phyloP scores from a whole-genome alignment of 768 basidiomycete genomes.

The Vararia minispora region DNA sequence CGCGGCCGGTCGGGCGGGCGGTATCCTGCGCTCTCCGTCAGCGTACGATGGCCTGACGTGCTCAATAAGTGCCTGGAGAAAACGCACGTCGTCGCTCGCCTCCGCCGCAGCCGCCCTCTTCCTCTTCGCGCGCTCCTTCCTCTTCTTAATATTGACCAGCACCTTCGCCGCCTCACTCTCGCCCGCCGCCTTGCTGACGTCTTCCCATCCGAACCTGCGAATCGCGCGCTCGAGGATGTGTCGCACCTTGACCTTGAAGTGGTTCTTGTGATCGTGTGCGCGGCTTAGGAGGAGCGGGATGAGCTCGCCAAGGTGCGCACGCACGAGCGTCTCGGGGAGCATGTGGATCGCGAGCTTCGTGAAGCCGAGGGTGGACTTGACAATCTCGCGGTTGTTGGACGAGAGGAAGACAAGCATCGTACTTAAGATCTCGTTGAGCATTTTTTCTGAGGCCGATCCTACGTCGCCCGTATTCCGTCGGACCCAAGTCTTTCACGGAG shows the following conservation, averaged over 20 bases:
- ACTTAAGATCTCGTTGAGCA: constrained; percentile 75
- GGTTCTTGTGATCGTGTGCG: constrained; percentile 98
- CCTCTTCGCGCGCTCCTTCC: constrained; percentile 87
- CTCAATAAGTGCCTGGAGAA: neutral
- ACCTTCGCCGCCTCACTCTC: constrained; percentile 84
- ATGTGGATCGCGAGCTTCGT: constrained; percentile 89
- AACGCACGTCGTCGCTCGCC: constrained; percentile 39
- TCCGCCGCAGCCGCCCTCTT: constrained; percentile 53
- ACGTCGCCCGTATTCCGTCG: no score
- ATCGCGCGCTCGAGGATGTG: constrained; percentile 97
- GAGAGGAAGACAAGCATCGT: constrained; percentile 87
- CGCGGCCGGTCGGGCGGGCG: constrained; percentile 35
- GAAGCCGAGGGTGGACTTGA: constrained; percentile 93
- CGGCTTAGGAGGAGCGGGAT: constrained; percentile 81
- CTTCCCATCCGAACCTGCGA: constrained; percentile 80
- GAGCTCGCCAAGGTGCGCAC: constrained; percentile 65
- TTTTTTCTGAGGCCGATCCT: constrained; percentile 61
- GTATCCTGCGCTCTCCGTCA: constrained; percentile 5
- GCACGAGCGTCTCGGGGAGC: constrained; percentile 56
- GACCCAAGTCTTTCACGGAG: no score
- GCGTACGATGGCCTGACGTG: neutral
- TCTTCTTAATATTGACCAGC: constrained; percentile 87
- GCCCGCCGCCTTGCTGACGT: constrained; percentile 60
- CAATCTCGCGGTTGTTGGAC: constrained; percentile 93
- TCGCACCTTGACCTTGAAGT: constrained; percentile 93